Base-by-base conservation (phyloP, 2,329 filamentous ascomycete species). In the Ceratocystis papillata region DNA sequence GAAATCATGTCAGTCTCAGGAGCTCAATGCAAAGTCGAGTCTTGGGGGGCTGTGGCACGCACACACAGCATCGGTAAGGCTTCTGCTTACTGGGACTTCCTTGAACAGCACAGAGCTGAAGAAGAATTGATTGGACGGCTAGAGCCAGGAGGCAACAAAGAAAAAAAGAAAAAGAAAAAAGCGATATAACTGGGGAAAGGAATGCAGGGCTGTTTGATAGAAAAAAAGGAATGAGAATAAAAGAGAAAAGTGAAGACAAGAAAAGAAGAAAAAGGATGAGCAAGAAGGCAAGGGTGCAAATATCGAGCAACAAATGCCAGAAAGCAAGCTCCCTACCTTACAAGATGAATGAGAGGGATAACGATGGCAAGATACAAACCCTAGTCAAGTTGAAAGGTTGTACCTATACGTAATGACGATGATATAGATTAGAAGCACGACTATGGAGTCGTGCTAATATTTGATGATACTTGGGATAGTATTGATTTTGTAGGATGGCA, bases 141-240 rank as follows among this genome's bases (percentile, higher is more conserved):
- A 20, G n/a, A 41, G 55, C 22, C 59, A 62, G 33, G n/a, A 41
- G 22, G 8, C 20, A 62, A 45, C 33, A 45, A 37, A 41, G 44
- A 41, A 37, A 59, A 59, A 46, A 62, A 62, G 41, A 62, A 62
- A 45, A 46, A 46, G 45, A 44, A 62, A 62, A 45, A 28, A 17
- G 10, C 10, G 20, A 45, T 62, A 62, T 62, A 45, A 44, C 22
- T 46, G 33, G 37, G 5, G 12, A 22, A 46, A 46, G 60, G 37
- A 62, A 62, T 44, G 55, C 55, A 59, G 30, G 41, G 60, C 25
- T 30, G 60, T 12, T 28, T 46, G 60, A 48, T 28, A 48, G 45
- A 46, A 46, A 62, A 30, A 30, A 15, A 48, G 60, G 60, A 62
- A 48, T 28, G 60, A 12, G 28, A 46, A n/a, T 46, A 48, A 62